Evolutionary conservation across 2,329 filamentous ascomycete species (phyloP).

Genomic region (Exophiala sp.): DNA sequence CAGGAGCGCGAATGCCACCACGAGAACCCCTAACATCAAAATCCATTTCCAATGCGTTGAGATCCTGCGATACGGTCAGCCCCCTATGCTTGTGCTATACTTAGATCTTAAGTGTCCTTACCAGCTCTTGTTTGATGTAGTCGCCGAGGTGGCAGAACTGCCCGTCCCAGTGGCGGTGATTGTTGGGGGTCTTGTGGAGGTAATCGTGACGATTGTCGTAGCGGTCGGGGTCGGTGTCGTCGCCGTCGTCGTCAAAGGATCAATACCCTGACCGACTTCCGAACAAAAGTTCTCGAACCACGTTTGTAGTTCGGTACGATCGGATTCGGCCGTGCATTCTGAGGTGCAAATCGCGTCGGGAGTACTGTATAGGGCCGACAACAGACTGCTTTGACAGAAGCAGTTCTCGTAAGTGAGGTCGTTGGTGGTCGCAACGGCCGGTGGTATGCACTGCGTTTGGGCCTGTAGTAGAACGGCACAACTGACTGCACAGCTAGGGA

Average conservation of each 20-base stretch:
- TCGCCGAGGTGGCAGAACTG: conserved; percentile 2
- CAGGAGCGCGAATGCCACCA: conserved; percentile 64
- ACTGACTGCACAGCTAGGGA: conserved; percentile 60
- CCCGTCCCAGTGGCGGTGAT: conserved; percentile 26
- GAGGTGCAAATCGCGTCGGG: conserved; percentile 60
- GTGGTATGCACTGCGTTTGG: conserved; percentile 66
- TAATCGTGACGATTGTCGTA: conserved; percentile 21
- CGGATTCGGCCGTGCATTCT: conserved; percentile 52
- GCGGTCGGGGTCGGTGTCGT: conserved; percentile 29
- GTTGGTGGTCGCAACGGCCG: conserved; percentile 49
- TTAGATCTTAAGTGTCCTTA: conserved; percentile 6
- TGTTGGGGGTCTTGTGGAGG: conserved; percentile 25
- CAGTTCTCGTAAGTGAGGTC: conserved; percentile 61
- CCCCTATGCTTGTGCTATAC: not conserved
- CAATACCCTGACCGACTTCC: conserved; percentile 40
- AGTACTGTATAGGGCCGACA: conserved; percentile 57
- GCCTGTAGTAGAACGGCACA: conserved; percentile 66
- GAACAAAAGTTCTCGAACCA: conserved; percentile 71
- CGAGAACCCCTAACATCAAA: conserved; percentile 72
- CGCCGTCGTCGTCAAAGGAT: conserved; percentile 32
- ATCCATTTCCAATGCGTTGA: conserved; percentile 74
- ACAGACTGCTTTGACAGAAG: conserved; percentile 65
- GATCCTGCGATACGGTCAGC: conserved; percentile 52
- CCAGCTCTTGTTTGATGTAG: conserved; percentile 20
- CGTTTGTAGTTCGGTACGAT: conserved; percentile 57